Evolutionary conservation across 2,329 filamentous ascomycete genomes (phyloP), one percentile per base, ranked within the genome.

Genomic region (Clarireedia monteithiana): DNA sequence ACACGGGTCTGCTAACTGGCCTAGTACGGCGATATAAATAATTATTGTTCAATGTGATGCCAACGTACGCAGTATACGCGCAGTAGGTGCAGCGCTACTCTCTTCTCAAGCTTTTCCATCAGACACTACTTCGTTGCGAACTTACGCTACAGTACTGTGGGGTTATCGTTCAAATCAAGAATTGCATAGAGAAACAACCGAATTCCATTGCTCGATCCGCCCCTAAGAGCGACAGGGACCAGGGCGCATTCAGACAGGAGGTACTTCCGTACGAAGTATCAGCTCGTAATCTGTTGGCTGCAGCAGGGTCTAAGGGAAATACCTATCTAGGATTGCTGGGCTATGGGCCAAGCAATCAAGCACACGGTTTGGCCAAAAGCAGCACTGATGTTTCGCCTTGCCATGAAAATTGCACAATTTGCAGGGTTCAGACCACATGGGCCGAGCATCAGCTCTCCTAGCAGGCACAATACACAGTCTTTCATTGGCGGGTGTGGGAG

Each of bases 371-470:
- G 17, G 39, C 9, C 39, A 48, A 53, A 42, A 53, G 30, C 50
- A 48, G 36, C 46, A 44, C 42, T 53, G 50, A 30, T 23, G 12
- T 48, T 53, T 47, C 24, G 50, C 40, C 42, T 48, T 53, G 30
- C 30, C 42, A 48, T 53, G 51, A 48, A 53, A 45, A 45, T 24
- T 52, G 40, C 49, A 51, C 42, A 45, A 23, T 15, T 20, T 40
- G 30, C 51, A 48, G 30, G 42, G 44, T n/a, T 27, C 15, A 24
- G 14, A 40, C 40, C 51, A 53, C 44, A 53, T 53, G 51, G 42
- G 44, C 42, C 51, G 15, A 53, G 51, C 51, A 53, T 48, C 51
- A 53, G 51, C 44, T 53, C 38, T 48, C 44, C 17, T 39, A 42
- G 17, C 30, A 42, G 44, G 42, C 51, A 44, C 14, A 14, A 53